phyloP scores from a whole-genome alignment of 768 basidiomycete genomes.

The Strobilomyces confusus region DNA sequence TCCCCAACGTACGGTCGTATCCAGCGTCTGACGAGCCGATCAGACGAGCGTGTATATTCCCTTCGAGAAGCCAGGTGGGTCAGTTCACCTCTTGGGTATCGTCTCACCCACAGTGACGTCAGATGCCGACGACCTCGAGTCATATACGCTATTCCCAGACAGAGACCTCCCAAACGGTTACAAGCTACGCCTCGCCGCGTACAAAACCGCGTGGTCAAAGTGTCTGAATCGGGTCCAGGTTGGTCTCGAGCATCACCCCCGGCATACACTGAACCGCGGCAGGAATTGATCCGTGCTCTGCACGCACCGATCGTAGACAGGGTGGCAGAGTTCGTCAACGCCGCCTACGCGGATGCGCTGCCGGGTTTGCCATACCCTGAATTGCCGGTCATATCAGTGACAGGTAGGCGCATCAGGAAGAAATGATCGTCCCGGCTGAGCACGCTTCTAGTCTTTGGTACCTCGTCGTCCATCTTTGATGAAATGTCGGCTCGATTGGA shows the following conservation, averaged over 20 bases:
- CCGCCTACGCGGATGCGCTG: constrained; percentile 43
- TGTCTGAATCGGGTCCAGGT: constrained; percentile 59
- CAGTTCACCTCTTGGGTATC: neutral
- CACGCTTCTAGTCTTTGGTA: constrained; percentile 37
- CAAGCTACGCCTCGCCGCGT: constrained; percentile 46
- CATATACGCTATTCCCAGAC: constrained; percentile 28
- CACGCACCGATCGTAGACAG: constrained; percentile 46
- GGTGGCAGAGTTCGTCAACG: constrained; percentile 41
- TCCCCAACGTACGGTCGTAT: neutral
- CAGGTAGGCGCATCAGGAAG: constrained; percentile 36
- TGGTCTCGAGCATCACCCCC: constrained; percentile 11
- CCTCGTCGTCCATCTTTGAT: constrained; percentile 45
- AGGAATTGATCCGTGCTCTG: constrained; percentile 47
- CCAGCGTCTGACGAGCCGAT: constrained; percentile 8
- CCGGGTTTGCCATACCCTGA: constrained; percentile 59
- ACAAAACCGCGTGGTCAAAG: constrained; percentile 54
- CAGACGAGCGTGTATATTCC: constrained; percentile 33
- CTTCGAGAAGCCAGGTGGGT: constrained; percentile 19
- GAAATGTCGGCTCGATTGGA: constrained; percentile 39
- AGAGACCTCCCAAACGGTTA: constrained; percentile 32
- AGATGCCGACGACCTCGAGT: constrained; percentile 17
- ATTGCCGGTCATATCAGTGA: constrained; percentile 55
- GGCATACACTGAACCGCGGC: neutral
- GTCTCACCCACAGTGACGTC: constrained; percentile 1
- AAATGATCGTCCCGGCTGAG: constrained; percentile 3